Percentiles rank a stretch among this genome's conserved stretches.
Evolutionary conservation across 1,284 basidiomycete genomes (phyloP).

Genomic region (Afroboletus lepidellus): DNA sequence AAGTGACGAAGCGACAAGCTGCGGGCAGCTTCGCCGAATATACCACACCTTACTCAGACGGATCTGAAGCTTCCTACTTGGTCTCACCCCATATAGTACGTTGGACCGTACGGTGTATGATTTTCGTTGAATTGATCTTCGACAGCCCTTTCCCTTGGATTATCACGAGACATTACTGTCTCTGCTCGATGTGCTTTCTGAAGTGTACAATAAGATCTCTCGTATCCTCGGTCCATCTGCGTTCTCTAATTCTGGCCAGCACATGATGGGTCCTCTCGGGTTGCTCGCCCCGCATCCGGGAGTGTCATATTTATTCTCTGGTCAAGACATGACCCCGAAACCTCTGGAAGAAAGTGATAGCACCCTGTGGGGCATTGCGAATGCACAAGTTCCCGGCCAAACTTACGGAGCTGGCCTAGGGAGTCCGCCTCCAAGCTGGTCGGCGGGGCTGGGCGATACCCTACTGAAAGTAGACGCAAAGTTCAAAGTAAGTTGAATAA

Average conservation of each 20-base stretch:
- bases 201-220: conserved; percentile 82
- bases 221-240: conserved; percentile 77
- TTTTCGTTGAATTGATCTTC: conserved; percentile 1
- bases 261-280: conserved; percentile 76
- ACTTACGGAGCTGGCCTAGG: conserved; percentile 35
- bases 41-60: conserved; percentile 56
- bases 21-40: conserved; percentile 58
- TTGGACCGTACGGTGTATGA: conserved; percentile 8
- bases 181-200: conserved; percentile 81
- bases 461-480: conserved; percentile 78
- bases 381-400: conserved; percentile 38
- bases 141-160: conserved; percentile 79
- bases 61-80: conserved; percentile 67
- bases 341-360: conserved; percentile 44
- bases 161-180: conserved; percentile 85
- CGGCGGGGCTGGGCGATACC: conserved; percentile 62
- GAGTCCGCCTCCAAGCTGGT: conserved; percentile 61
- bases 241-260: conserved; percentile 56
- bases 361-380: conserved; percentile 71
- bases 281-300: conserved; percentile 72
- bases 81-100: conserved; percentile 72
- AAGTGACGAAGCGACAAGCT: conserved; percentile 49
- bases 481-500: conserved; percentile 61
- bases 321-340: conserved; percentile 33
- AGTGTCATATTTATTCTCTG: conserved; percentile 73